phyloP scores from a whole-genome alignment of 2,329 filamentous ascomycete species.

The Trichocomaceae sp. region DNA sequence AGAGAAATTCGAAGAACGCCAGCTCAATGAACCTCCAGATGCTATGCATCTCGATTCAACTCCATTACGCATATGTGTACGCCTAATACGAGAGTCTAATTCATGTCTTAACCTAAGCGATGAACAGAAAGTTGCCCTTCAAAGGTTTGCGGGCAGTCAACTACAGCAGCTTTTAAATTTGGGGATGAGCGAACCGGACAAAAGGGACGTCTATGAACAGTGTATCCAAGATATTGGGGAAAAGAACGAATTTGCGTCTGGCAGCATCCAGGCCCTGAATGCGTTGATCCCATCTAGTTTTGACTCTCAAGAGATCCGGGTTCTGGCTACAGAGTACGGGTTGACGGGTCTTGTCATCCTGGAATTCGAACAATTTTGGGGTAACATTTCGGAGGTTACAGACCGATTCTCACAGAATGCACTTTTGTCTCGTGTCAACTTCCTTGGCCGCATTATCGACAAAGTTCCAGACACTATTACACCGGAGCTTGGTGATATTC shows the following conservation, averaged over 20 bases:
- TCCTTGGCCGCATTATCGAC: constrained; percentile 54
- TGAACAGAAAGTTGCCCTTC: constrained; percentile 55
- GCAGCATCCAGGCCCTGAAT: constrained; percentile 63
- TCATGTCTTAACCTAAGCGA: constrained; percentile 48
- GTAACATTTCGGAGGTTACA: constrained; percentile 38
- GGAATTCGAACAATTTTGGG: constrained; percentile 55
- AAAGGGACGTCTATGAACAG: constrained; percentile 56
- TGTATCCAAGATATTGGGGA: constrained; percentile 64
- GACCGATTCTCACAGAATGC: constrained; percentile 34
- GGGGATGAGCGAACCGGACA: constrained; percentile 51
- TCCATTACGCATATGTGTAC: constrained; percentile 54
- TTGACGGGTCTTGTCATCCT: constrained; percentile 57
- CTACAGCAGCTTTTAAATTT: constrained; percentile 54
- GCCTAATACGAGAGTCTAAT: constrained; percentile 66
- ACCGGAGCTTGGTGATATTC: constrained; percentile 52
- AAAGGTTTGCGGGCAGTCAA: constrained; percentile 56
- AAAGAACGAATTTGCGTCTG: constrained; percentile 59
- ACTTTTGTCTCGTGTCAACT: constrained; percentile 51
- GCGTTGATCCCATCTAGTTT: constrained; percentile 34
- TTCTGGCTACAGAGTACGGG: constrained; percentile 56
- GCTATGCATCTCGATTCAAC: constrained; percentile 30
- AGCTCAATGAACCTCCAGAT: constrained; percentile 20
- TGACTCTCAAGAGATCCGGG: constrained; percentile 47
- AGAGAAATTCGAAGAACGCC: constrained; percentile 36
- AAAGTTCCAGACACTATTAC: constrained; percentile 58